phyloP scores from a whole-genome alignment of 805 yeast genomes.

The Lipomyces yamadae region DNA sequence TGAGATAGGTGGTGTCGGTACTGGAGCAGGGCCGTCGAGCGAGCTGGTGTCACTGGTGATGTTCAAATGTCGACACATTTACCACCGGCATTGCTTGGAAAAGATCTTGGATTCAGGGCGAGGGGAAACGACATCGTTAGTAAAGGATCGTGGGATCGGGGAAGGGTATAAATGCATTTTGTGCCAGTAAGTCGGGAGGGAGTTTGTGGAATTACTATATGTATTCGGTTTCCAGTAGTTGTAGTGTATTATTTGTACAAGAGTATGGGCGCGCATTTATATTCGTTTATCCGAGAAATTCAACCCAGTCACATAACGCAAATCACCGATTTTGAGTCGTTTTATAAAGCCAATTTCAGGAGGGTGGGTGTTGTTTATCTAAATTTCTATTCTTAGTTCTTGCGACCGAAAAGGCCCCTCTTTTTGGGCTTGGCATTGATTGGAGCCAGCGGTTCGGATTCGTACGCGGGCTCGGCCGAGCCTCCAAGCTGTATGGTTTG shows the following conservation, averaged over 20 bases:
- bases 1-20: background rate
- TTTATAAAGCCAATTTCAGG: background rate
- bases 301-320: too few species aligned
- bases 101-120: slow-evolving; percentile 24
- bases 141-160: slow-evolving; percentile 23
- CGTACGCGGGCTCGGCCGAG: slow-evolving; percentile 38
- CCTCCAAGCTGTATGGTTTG: slow-evolving; percentile 39
- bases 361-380: background rate
- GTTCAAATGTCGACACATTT: slow-evolving; percentile 37
- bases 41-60: slow-evolving; percentile 37
- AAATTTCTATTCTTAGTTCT: slow-evolving; percentile 44
- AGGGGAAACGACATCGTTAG: slow-evolving; percentile 13
- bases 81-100: slow-evolving; percentile 36
- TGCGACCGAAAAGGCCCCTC: slow-evolving; percentile 78
- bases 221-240: background rate
- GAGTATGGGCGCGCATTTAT: too few species aligned
- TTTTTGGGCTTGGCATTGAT: slow-evolving; percentile 67
- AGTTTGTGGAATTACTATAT: background rate
- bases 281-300: too few species aligned
- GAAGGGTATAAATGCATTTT: slow-evolving; percentile 34
- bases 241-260: background rate
- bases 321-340: background rate
- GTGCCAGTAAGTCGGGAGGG: slow-evolving; percentile 14
- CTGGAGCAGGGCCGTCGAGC: background rate
- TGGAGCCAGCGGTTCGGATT: slow-evolving; percentile 46